Conservation (phyloP, 2,329 filamentous ascomycete species). For the Ceratocystis albifundus region DNA sequence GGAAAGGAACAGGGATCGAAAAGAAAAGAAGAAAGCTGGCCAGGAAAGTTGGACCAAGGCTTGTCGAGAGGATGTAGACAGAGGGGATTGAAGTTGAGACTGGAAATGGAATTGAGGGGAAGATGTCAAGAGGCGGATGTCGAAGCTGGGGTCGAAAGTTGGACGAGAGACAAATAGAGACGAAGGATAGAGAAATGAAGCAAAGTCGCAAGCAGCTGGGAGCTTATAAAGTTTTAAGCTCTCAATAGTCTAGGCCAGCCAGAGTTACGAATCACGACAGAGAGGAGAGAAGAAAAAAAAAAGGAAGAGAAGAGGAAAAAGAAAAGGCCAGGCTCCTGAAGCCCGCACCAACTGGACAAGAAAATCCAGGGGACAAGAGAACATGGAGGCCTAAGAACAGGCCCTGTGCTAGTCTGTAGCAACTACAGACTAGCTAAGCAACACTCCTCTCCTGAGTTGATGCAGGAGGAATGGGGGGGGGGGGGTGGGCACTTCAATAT, state of each 20-base stretch:
- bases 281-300: background rate
- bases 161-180: background rate
- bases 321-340: constrained; percentile 15
- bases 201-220: constrained; percentile 1
- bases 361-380: constrained; percentile 5
- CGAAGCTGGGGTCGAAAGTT: constrained; percentile 3
- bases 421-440: constrained; percentile 4
- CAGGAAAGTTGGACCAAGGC: background rate
- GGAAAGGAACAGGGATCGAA: background rate
- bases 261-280: background rate
- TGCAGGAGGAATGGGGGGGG: background rate
- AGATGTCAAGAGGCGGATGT: constrained; percentile 1
- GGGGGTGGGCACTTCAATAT: background rate
- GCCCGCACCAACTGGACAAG: constrained; percentile 6
- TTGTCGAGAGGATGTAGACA: constrained; percentile 6
- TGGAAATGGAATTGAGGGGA: background rate
- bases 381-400: background rate
- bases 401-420: constrained; percentile 1
- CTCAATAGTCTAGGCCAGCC: background rate
- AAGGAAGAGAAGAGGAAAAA: constrained; percentile 14
- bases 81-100: background rate
- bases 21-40: background rate
- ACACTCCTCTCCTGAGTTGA: constrained; percentile 9
- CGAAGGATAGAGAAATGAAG: constrained; percentile 1
- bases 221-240: constrained; percentile 1